Evolutionary conservation across 768 basidiomycete genomes (phyloP), one percentile per base, ranked within the genome.

Genomic region (Russula griseocarnosa): DNA sequence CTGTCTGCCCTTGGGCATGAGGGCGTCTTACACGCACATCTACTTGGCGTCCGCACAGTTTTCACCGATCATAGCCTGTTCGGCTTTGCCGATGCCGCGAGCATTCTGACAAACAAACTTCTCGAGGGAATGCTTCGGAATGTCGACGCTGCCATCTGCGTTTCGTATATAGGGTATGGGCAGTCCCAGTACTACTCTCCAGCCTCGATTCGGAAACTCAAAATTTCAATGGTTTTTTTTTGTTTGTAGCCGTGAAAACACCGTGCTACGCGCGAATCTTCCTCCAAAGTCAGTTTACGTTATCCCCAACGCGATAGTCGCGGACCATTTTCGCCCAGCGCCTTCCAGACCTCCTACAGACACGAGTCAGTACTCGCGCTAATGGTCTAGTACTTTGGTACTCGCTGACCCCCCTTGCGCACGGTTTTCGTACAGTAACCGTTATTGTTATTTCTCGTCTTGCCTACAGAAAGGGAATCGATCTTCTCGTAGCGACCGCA

Each of bases 21-120:
- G 76, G 94, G 83, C 24, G 88, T 99, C 60, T 75, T 98, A 20
- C 94, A 98, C 67, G 83, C 94, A 0, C 90, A 94, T 68, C 77
- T 92, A 22, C 82, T 98, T 77, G 88, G 90, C 13, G 80, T 98
- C 14, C 85, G 90, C 46, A 94, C 93, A 0, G 90, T 98, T 11
- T 96, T 98, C 73, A 98, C 97, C 0, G 97, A 99, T 74, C 96
- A 99, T 70, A 94, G 91, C 70, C 75, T 99, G 30, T 98, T 98
- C 69, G 96, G 94, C 1, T 94, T 99, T 71, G 95, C 92, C 36
- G 95, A 98, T 71, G 95, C 97, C 18, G 95, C 94, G 1, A 94
- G 95, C 69, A 96, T 99, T 46, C 78, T 98, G 67, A 98, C 97
- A 6, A 99, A 99, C 78, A 99, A 99, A 74, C 82, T 99, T 38